Base-by-base conservation (phyloP, 805 yeast species). In the Starmerella sp. region DNA sequence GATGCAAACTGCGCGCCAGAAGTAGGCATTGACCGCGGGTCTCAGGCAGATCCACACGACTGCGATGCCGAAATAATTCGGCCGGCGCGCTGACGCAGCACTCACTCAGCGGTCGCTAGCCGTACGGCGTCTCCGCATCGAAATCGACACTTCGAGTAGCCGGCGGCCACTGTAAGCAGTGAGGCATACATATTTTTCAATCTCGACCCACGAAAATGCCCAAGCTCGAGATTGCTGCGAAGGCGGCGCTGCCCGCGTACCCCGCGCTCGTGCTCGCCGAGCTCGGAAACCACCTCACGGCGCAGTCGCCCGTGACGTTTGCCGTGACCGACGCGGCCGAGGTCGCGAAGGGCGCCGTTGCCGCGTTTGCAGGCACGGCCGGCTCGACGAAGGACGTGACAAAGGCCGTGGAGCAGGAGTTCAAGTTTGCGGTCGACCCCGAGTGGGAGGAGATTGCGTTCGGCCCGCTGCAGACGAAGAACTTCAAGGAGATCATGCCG, bases 201-300 rank as follows among this genome's bases (percentile, higher is more conserved):
- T 31, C 48, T 15, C 35, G 14, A 17, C 22, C 29, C n/a, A 14
- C 11, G 3, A 34, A 22, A 7, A 52, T 55, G 56, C 51, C 53
- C 7, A 49, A 52, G 39, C 55, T 90, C 58, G 76, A 82, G 55
- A 71, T 90, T 60, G 95, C 95, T 56, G 88, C 86, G 54, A 90
- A 88, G 75, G 95, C 96, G 5, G 86, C 86, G 17, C 76, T 78
- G 51, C 83, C 86, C 55, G 93, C 91, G 32, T 91, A 87, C 68
- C 78, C 86, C 6, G 80, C 82, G 15, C 71, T 89, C 58, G 81
- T 86, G 63, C 95, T 95, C 44, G 86, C 89, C 44, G 82, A 84
- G 28, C 76, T 85, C 51, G 81, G 84, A 64, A 86, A 86, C 71
- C 69, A 74, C 34, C 67, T 71, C 51, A 73, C 63, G 41, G 63